Conservation (phyloP, 2,329 filamentous ascomycete species). For the Neonectria punicea region DNA sequence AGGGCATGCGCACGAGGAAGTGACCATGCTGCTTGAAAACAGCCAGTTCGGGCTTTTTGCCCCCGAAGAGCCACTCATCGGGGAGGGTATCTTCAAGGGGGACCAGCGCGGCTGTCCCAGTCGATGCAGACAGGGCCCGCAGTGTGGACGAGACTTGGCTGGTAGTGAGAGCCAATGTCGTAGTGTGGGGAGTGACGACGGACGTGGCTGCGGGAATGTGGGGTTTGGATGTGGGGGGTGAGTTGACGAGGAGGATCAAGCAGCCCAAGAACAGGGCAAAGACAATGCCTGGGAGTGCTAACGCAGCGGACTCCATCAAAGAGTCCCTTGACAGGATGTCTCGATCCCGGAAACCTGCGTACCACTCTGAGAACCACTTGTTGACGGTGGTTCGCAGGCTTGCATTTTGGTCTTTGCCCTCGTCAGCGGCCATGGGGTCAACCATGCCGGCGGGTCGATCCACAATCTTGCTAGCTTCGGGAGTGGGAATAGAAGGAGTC, state of each 20-base stretch:
- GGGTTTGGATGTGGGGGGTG: conserved; percentile 38
- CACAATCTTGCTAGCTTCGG: conserved; percentile 47
- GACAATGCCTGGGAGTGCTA: conserved; percentile 39
- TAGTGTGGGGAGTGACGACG: conserved; percentile 39
- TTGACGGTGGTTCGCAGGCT: conserved; percentile 20
- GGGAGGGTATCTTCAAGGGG: conserved; percentile 43
- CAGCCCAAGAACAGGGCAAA: conserved; percentile 38
- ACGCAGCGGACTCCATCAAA: conserved; percentile 30
- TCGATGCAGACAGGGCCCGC: conserved; percentile 26
- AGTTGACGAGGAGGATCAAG: conserved; percentile 44
- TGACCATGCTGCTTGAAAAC: conserved; percentile 55
- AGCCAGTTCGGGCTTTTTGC: conserved; percentile 47
- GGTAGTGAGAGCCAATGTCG: conserved; percentile 31
- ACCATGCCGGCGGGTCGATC: conserved; percentile 26
- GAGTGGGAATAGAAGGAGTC: conserved; percentile 54
- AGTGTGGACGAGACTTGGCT: conserved; percentile 32
- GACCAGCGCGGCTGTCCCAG: conserved; percentile 43
- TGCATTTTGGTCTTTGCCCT: conserved; percentile 22
- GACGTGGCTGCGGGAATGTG: conserved; percentile 41
- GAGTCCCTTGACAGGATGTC: conserved; percentile 25
- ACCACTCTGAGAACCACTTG: conserved; percentile 27
- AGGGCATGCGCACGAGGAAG: conserved; percentile 65
- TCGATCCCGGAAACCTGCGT: conserved; percentile 28
- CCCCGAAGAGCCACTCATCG: conserved; percentile 49
- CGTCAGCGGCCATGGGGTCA: conserved; percentile 16